phyloP scores from a whole-genome alignment of 371 early-diverging fungal genomes.

The Saksenaea oblongispora region DNA sequence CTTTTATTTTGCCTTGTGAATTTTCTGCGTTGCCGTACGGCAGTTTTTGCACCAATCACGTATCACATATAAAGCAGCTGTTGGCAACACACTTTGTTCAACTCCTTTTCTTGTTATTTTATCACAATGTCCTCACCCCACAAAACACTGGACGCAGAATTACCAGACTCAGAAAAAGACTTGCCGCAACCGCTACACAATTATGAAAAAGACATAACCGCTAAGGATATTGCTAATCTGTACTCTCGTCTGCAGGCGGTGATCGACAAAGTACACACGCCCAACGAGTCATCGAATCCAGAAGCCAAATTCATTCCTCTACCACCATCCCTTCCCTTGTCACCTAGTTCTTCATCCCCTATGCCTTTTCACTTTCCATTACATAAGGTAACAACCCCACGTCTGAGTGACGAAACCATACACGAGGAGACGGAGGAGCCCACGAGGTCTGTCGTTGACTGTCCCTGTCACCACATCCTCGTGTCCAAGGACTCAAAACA shows the following conservation, averaged over 20 bases:
- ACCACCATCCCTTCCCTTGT: conserved; percentile 43
- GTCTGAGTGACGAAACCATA: not conserved
- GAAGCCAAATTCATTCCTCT: conserved; percentile 49
- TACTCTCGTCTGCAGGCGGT: conserved; percentile 59
- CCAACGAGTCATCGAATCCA: conserved; percentile 19
- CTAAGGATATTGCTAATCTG: conserved; percentile 57
- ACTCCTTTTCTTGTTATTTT: not conserved
- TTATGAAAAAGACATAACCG: conserved; percentile 33
- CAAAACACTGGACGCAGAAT: not conserved
- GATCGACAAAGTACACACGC: conserved; percentile 47
- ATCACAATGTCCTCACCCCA: conserved; percentile 1
- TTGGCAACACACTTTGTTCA: not conserved
- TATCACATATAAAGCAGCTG: not conserved
- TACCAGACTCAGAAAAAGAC: not conserved
- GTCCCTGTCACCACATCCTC: conserved; percentile 47
- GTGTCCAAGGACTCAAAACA: conserved; percentile 25
- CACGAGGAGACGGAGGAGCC: conserved; percentile 14
- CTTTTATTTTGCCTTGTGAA: too few relatives aligned
- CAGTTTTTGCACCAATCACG: too few relatives aligned
- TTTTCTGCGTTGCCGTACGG: too few relatives aligned
- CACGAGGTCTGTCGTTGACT: conserved; percentile 21
- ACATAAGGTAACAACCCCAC: conserved; percentile 4
- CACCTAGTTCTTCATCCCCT: conserved; percentile 44
- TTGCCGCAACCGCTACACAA: not conserved
- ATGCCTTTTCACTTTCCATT: conserved; percentile 16